Base-by-base conservation (phyloP, 2,329 filamentous ascomycete genomes). In the Cryphonectria radicalis region DNA sequence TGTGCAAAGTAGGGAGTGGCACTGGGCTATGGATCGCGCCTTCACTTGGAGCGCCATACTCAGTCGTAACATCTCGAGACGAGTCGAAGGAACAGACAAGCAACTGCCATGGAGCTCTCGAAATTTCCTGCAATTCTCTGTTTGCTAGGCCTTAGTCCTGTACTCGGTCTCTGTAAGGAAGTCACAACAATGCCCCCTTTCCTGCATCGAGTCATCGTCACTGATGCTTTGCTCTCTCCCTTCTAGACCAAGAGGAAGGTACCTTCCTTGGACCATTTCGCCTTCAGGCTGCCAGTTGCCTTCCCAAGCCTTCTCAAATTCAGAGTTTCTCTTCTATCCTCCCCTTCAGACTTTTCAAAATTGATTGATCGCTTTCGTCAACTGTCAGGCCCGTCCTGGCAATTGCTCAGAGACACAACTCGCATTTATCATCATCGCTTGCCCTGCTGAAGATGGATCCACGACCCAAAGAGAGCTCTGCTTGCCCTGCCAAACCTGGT, bases 391-490 rank as follows among this genome's bases (percentile, higher is more conserved):
- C 62, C 62, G 32, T 64, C 62, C 46, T 35, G 1, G 35, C 59
- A 25, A 37, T 11, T 40, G 11, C 14, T 40, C 3, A 4, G 28
- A 13, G 55, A 32, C 25, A 4, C 46, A 32, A 28, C 2, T 37
- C 7, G 46, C 22, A 50, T 37, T 32, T 1, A 25, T 22, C 25
- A 43, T 19, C 28, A 42, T 53, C 42, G 11, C 19, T 32, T 62
- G 59, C 22, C 59, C 46, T 40, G 25, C 57, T 43, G 40, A 10
- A 42, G 43, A 72, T 72, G 71, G 71, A 68, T 25, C 19, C 62
- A 17, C 17, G 8, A 22, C 53, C 68, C 35, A 50, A 68, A 4
- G 43, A 50, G 43, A 55, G 65, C 40, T 67, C 67, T 17, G 65
- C 60, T 2, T 62, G 43, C 11, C 53, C 32, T 11, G 62, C 13